Evolutionary conservation across 305 asterid genomes (phyloP).

Genomic region (Solanum hybrid): DNA sequence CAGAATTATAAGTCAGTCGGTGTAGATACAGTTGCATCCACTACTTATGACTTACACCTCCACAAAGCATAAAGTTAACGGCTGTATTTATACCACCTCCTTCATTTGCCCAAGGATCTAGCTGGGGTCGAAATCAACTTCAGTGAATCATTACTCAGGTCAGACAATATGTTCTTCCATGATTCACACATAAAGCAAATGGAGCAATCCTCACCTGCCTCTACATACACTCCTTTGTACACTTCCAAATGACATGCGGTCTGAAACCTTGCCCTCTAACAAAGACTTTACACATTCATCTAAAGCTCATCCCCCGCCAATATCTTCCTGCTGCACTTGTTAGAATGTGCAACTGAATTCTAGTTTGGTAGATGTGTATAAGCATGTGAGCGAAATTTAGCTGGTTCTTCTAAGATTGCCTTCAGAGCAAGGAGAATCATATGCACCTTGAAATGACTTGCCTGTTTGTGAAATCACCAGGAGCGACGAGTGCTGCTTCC

Average conservation of each 20-base stretch:
- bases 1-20: background rate
- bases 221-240: background rate
- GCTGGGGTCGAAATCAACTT: background rate
- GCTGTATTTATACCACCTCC: background rate
- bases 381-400: background rate
- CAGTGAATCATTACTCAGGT: background rate
- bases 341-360: background rate
- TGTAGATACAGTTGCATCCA: background rate
- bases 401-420: background rate
- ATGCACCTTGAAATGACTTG: conserved; percentile 15
- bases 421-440: conserved; percentile 4
- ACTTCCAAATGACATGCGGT: background rate
- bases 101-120: background rate
- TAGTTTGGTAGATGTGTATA: background rate
- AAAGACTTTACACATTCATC: background rate
- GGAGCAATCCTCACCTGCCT: background rate
- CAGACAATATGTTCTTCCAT: background rate
- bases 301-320: background rate
- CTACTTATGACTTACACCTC: background rate
- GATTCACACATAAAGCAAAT: background rate
- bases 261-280: background rate
- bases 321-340: background rate
- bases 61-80: background rate
- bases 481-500: conserved; percentile 55
- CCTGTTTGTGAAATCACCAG: conserved; percentile 44